Base-by-base conservation (phyloP, 139 green algal species). In the Coelastrella sp. region DNA sequence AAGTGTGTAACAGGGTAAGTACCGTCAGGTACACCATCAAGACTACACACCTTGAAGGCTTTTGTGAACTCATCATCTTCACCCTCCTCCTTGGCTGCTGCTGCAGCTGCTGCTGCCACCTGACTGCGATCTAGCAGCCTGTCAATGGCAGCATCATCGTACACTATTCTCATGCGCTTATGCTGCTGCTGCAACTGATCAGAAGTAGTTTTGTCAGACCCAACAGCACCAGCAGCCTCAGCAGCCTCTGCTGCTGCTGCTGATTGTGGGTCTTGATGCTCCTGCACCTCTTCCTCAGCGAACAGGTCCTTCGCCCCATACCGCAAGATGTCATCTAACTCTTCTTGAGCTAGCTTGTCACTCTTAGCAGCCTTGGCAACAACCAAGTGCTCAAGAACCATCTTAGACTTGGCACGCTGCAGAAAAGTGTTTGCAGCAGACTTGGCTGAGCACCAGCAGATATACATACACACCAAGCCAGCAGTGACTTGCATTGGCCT, bases 361-460 rank as follows among this genome's bases (percentile, higher is more conserved):
- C 27, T 73, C n/a, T 64, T 74, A 9, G 37, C 66, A 51, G 80
- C 81, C 81, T 93, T 93, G 38, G 88, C 84, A 62, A 98, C 92
- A 41, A 98, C 94, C 87, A 98, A 75, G 64, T 98, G 93, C 88
- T 98, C 94, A 78, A 98, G 85, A 30, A 98, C 83, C 88, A 98
- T 86, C 92, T 98, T 98, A 59, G 88, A 88, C 87, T 96, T 95
- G 60, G 89, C 91, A 3, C 86, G 64, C 76, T 88, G 66, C 64
- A 2, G n/a, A n/a, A n/a, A n/a, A 66, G 21, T 57, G 48, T 15
- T 57, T 2, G 2, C 48, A 57, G 48, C 48, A 57, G 48, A 11
- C 48, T 1, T 30, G 23, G 19, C 57, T 34, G n/a, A n/a, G n/a
- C n/a, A n/a, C n/a, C n/a, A n/a, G n/a, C n/a, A n/a, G n/a, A n/a